Percentiles rank a stretch among this genome's conserved stretches.
phyloP scores from a whole-genome alignment of 208 protist species.

The Baffinella frigidus region DNA sequence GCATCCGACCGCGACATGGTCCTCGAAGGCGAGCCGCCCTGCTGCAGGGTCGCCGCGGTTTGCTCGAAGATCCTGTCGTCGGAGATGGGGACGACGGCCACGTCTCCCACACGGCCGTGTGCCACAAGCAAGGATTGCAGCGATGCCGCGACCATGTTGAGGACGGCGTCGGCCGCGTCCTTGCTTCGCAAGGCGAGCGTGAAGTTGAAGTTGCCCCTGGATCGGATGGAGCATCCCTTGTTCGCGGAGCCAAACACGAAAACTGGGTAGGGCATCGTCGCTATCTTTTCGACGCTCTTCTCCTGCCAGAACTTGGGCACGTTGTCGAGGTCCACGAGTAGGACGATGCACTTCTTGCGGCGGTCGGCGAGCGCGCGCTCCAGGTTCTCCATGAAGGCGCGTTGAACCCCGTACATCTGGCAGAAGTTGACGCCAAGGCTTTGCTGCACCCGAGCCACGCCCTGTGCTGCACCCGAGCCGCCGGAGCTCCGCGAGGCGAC shows the following conservation, averaged over 20 bases:
- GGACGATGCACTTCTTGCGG: background rate
- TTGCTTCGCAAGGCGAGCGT: background rate
- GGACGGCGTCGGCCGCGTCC: background rate
- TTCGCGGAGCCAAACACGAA: background rate
- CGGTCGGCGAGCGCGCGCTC: background rate
- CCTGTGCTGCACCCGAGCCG: background rate
- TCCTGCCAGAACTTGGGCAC: constrained; percentile 13
- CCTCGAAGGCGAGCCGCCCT: background rate
- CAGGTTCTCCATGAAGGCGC: background rate
- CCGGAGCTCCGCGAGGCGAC: no score
- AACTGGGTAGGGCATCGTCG: background rate
- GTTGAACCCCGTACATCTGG: background rate
- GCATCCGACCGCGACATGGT: background rate
- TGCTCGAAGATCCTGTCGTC: background rate
- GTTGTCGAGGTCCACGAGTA: background rate
- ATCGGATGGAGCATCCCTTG: background rate
- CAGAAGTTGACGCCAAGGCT: background rate
- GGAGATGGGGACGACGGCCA: background rate
- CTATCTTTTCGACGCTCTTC: background rate
- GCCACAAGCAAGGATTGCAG: background rate
- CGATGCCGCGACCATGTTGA: background rate
- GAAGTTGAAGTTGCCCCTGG: background rate
- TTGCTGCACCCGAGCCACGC: background rate
- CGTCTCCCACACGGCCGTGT: background rate
- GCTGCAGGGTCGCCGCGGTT: background rate